Base-by-base conservation (phyloP, 2,329 filamentous ascomycete genomes). In the Diaporthe amygdali region DNA sequence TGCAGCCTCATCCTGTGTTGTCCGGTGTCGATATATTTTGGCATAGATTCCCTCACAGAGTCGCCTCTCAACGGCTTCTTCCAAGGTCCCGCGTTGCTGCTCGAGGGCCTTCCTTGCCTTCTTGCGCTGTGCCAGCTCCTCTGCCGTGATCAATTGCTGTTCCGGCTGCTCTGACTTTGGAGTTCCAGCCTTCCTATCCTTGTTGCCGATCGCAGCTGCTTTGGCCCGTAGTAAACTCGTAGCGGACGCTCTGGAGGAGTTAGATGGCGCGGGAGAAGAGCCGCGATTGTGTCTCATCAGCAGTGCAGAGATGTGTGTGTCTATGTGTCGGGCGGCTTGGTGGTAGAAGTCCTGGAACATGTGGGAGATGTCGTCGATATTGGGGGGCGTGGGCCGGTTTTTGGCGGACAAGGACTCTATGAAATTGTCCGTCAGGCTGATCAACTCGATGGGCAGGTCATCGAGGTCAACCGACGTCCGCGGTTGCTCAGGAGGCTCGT, bases 341-440 rank as follows among this genome's bases (percentile, higher is more conserved):
- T 88, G 85, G 79, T 99, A 99, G 81, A 98, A 99, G 70, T 97
- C 94, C 82, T 99, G 96, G 79, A 98, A 98, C 67, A 96, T 87
- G n/a, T 90, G 88, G 10, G 95, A 93, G 20, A 98, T 87, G 73
- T 89, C 92, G 59, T 97, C 94, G 78, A 97, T 93, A 55, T 90
- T 93, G 0, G 96, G 92, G 6, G 96, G 96, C 6, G 91, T 91
- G 2, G 93, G 90, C 77, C 98, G 93, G 39, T 97, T 92, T 85
- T 94, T 97, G 76, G 94, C 94, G 59, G 91, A 93, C 32, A 99
- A 85, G 8, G 94, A 96, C 73, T 97, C 94, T 77, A 98, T 92
- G 79, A 99, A 99, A 78, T 94, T 96, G 81, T 98, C 96, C 25
- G 93, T 94, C 79, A 98, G 84, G 81, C 94, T 96, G 71, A 96